These are phyloP conservation scores for Eucalyptus pauciflora DNA, from an alignment of 345 rosid species.

Conservation along the genomic window DNA sequence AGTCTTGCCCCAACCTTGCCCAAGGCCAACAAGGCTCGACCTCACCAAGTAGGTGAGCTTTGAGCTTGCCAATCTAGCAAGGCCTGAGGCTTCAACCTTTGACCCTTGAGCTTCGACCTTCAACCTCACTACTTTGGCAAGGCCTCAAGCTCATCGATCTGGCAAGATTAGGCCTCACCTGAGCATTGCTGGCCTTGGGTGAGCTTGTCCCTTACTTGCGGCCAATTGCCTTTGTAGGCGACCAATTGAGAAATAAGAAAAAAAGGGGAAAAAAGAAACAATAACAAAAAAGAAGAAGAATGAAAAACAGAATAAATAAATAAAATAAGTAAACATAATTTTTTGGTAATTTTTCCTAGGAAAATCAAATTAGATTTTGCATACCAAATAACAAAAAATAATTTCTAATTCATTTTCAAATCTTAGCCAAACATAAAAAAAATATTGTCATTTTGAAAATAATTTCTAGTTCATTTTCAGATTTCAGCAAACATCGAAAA, in stretches of 20 bases:
- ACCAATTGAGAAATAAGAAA: background rate
- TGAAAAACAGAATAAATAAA: too few species aligned
- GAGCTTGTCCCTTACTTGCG: fast-evolving
- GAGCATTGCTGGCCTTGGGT: fast-evolving
- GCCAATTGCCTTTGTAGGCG: fast-evolving
- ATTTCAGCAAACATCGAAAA: fast-evolving
- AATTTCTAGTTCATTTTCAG: fast-evolving
- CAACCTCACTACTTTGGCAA: fast-evolving
- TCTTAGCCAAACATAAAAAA: fast-evolving
- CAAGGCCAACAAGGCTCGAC: fast-evolving
- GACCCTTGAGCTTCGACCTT: fast-evolving
- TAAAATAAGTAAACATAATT: too few species aligned
- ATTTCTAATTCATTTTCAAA: background rate
- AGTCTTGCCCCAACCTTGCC: too few species aligned
- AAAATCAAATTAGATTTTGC: background rate
- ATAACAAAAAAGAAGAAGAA: fast-evolving
- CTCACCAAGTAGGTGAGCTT: fast-evolving
- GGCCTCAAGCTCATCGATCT: fast-evolving
- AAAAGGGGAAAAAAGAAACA: too few species aligned
- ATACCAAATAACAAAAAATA: background rate
- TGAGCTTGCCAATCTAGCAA: fast-evolving
- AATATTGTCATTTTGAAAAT: too few species aligned
- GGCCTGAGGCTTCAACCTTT: too few species aligned
- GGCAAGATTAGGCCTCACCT: fast-evolving
- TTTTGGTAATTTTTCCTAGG: background rate